Evolutionary conservation across 345 rosid species (phyloP), one percentile per base, ranked within the genome.

Genomic region (Ricinus communis): DNA sequence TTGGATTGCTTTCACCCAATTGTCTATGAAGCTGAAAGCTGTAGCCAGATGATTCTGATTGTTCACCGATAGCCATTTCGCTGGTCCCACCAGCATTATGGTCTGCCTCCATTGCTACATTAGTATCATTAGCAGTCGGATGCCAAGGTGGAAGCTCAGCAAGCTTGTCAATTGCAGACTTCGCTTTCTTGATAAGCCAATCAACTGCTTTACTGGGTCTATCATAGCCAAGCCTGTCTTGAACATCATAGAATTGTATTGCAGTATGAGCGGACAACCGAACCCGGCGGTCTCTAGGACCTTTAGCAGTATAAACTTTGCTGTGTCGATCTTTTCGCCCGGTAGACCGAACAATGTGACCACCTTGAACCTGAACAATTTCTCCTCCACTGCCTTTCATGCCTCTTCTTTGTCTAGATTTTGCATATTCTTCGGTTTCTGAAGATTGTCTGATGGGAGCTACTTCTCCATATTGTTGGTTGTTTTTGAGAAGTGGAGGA

Each of bases 191-290:
- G 68, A 91, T 91, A 58, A 91, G 90, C 97, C 97, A 91, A 53
- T 91, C 97, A 9, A 91, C 93, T 16, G 97, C 96, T 78, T 89
- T 91, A 75, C 97, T 89, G 27, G 97, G 97, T 43, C 95, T 78
- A 82, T 91, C 95, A 43, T 85, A 91, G 61, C 95, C 95, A 56
- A 91, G 78, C 75, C 97, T 82, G 84, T 87, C 97, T 83, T 91
- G 93, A 69, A 90, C 96, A 74, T 90, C 97, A 76, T 89, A 91
- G 76, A 91, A 91, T 62, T 91, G 95, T 66, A 91, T 91, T 0
- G 97, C 97, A 0, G 97, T 91, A 72, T 89, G 91, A n/a, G 94
- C 97, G 8, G 97, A 82, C 47, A 91, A 74, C 64, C 97, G 75
- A 51, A 91, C 95, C 74, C 97, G 71, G 65, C 97, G 79, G 83